These are phyloP conservation scores for Herpotrichia juniperi DNA, from an alignment of 2,329 filamentous ascomycete species.

Conservation along the genomic window DNA sequence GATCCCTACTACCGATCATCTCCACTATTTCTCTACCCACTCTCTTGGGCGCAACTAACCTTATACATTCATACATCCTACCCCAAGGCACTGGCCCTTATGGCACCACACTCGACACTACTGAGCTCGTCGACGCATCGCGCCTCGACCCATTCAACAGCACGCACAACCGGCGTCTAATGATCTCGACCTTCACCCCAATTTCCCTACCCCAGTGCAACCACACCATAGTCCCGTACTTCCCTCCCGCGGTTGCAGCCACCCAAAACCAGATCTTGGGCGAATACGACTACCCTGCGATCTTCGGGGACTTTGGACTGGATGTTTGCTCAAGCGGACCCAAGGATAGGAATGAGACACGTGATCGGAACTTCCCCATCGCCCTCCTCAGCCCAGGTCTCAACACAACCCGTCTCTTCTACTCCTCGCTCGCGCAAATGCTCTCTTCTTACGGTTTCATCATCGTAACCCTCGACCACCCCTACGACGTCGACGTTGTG, in stretches of 20 bases:
- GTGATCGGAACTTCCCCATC: too few species aligned
- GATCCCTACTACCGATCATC: too few species aligned
- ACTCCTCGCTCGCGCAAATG: slow-evolving; percentile 49
- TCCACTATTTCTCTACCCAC: too few species aligned
- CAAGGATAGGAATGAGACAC: not conserved
- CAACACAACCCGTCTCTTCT: slow-evolving; percentile 49
- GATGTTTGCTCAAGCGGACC: slow-evolving; percentile 10
- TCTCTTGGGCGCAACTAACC: too few species aligned
- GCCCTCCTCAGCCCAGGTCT: slow-evolving; percentile 53
- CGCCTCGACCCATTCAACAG: too few species aligned
- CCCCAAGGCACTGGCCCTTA: too few species aligned
- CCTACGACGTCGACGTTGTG: slow-evolving; percentile 53
- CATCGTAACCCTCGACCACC: slow-evolving; percentile 56
- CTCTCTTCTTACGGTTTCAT: slow-evolving; percentile 54
- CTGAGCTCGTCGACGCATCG: too few species aligned
- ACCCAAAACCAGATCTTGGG: slow-evolving; percentile 16
- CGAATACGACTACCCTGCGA: slow-evolving; percentile 11
- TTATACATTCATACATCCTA: too few species aligned
- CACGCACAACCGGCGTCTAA: too few species aligned
- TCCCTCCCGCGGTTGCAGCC: slow-evolving; percentile 11
- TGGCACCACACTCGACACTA: too few species aligned
- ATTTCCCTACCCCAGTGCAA: too few species aligned
- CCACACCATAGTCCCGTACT: slow-evolving; percentile 19
- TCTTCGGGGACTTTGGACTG: slow-evolving; percentile 7
- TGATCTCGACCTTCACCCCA: too few species aligned